These are phyloP conservation scores for Beauveria scarabaeidicola DNA, from an alignment of 2,329 filamentous ascomycete genomes.

Conservation along the genomic window DNA sequence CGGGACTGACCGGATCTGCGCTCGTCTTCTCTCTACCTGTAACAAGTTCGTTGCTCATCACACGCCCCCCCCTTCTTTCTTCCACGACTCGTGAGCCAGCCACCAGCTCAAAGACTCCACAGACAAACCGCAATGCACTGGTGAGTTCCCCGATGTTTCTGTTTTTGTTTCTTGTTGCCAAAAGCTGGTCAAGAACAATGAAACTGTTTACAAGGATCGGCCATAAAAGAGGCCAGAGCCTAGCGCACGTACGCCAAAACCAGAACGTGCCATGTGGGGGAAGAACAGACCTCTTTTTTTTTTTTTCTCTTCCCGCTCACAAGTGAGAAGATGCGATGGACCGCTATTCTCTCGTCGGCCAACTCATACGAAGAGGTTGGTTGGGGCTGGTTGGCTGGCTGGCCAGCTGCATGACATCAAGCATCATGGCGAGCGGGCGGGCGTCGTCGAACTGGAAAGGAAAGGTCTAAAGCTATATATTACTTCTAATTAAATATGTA, in stretches of 20 bases:
- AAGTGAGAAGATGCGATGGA: not conserved
- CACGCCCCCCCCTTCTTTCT: not conserved
- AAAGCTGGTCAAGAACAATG: not conserved
- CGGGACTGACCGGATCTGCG: conserved; percentile 12
- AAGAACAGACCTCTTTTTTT: not conserved
- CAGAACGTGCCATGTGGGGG: not conserved
- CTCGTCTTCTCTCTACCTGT: not conserved
- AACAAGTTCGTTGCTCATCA: not conserved
- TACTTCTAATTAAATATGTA: too few relatives aligned
- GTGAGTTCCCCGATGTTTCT: not conserved
- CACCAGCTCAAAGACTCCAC: not conserved
- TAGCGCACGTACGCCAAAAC: not conserved
- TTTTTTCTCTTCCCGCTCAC: too few relatives aligned
- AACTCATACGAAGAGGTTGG: conserved; percentile 1
- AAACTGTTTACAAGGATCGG: not conserved
- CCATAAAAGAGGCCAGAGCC: not conserved
- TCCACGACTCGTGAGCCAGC: not conserved
- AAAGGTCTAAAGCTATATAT: too few relatives aligned
- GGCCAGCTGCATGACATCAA: not conserved
- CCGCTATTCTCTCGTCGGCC: not conserved
- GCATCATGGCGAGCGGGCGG: not conserved
- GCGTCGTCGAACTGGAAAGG: not conserved
- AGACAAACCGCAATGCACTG: not conserved
- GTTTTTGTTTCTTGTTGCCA: not conserved
- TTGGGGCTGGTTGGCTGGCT: not conserved